Conservation (phyloP, 805 yeast genomes). For the Suhomyces vadensis region DNA sequence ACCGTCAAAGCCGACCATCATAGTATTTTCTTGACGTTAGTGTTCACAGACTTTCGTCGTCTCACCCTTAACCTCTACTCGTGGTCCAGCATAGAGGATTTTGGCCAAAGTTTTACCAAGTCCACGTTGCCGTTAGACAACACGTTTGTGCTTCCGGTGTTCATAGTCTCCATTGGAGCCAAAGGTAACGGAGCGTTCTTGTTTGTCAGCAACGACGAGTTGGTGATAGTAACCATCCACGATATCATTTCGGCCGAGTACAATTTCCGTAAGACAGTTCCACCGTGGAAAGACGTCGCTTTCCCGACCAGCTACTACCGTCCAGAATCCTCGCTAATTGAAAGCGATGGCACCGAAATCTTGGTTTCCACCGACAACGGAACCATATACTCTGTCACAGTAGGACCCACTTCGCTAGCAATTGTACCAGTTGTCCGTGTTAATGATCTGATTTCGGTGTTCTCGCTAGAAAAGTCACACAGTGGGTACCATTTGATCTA, state of each 20-base stretch:
- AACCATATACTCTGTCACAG: conserved; percentile 28
- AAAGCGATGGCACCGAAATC: conserved; percentile 24
- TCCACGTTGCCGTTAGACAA: conserved; percentile 42
- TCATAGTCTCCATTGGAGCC: conserved; percentile 40
- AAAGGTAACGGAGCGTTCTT: conserved; percentile 34
- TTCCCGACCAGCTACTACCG: conserved; percentile 45
- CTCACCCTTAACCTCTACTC: conserved; percentile 38
- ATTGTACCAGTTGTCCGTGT: conserved; percentile 35
- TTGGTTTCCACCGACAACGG: conserved; percentile 39
- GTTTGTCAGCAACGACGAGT: conserved; percentile 33
- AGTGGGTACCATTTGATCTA: conserved; percentile 30
- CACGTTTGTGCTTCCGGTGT: conserved; percentile 43
- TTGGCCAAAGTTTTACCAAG: conserved; percentile 31
- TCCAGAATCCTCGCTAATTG: conserved; percentile 17
- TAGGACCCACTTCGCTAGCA: conserved; percentile 16
- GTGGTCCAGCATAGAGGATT: conserved; percentile 41
- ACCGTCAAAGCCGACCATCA: conserved; percentile 24
- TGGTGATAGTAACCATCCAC: conserved; percentile 41
- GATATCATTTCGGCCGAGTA: conserved; percentile 51
- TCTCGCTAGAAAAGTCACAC: conserved; percentile 24
- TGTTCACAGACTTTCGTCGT: conserved; percentile 39
- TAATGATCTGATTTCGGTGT: conserved; percentile 36
- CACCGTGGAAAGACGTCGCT: conserved; percentile 22
- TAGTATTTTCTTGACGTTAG: conserved; percentile 35
- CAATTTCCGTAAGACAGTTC: conserved; percentile 25